Conservation (phyloP, 1,284 basidiomycete genomes). For the Austropuccinia psidii region DNA sequence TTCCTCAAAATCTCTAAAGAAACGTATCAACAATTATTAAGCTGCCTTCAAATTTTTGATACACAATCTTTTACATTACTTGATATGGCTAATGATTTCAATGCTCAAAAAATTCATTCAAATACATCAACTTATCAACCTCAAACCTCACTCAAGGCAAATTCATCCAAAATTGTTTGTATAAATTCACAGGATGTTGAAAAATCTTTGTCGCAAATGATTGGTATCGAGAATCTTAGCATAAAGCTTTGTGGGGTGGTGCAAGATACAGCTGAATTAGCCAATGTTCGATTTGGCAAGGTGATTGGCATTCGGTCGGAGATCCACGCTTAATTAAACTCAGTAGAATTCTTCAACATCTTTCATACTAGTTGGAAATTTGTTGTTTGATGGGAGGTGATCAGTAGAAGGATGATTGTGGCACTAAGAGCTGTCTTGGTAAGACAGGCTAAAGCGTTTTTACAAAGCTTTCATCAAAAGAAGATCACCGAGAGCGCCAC, state of each 20-base stretch:
- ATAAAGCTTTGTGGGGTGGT: constrained; percentile 65
- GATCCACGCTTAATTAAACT: constrained; percentile 63
- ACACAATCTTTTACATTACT: constrained; percentile 55
- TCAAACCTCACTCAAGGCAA: too few relatives aligned
- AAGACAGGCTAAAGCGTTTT: constrained; percentile 73
- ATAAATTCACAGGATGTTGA: too few relatives aligned
- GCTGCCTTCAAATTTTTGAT: constrained; percentile 64
- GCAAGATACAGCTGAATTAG: constrained; percentile 69
- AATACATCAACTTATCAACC: too few relatives aligned
- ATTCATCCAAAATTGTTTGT: too few relatives aligned
- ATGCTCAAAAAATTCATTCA: not conserved
- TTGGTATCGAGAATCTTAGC: constrained; percentile 49
- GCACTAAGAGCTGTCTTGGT: constrained; percentile 74
- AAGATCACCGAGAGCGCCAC: constrained; percentile 74
- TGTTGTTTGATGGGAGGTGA: constrained; percentile 72
- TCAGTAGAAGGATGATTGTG: constrained; percentile 83
- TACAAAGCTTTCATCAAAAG: constrained; percentile 76
- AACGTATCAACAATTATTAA: constrained; percentile 62
- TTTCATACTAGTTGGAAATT: constrained; percentile 84
- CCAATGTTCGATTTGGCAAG: constrained; percentile 71
- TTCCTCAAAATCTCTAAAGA: constrained; percentile 61
- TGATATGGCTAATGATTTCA: constrained; percentile 9
- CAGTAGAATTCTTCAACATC: constrained; percentile 68
- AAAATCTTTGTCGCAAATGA: too few relatives aligned
- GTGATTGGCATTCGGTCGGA: constrained; percentile 68